phyloP scores from a whole-genome alignment of 2,329 filamentous ascomycete genomes.

The Tolypocladium ovalisporum region DNA sequence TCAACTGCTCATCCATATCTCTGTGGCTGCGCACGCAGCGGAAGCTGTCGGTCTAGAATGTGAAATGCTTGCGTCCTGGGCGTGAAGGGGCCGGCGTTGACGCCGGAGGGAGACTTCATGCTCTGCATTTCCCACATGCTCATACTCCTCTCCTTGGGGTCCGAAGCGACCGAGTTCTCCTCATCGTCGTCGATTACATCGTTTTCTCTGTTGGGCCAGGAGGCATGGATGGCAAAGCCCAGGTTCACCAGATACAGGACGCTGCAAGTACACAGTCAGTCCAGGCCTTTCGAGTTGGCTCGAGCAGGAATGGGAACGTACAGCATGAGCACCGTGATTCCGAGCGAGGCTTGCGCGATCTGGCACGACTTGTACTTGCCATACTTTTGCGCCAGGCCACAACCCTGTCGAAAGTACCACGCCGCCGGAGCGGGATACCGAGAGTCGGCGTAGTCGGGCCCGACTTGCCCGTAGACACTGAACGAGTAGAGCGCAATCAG shows the following conservation, averaged over 20 bases:
- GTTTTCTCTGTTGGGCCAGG: constrained; percentile 45
- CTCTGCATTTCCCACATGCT: constrained; percentile 48
- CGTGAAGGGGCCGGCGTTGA: constrained; percentile 39
- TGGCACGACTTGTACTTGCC: constrained; percentile 48
- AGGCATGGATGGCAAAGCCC: constrained; percentile 45
- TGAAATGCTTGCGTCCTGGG: constrained; percentile 60
- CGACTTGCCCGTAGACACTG: constrained; percentile 60
- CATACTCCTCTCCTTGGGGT: constrained; percentile 30
- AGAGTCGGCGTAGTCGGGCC: constrained; percentile 60
- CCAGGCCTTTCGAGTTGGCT: not conserved
- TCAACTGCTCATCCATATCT: not conserved
- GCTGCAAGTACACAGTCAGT: constrained; percentile 23
- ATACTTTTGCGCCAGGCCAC: constrained; percentile 45
- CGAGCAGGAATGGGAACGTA: constrained; percentile 29
- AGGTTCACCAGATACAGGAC: constrained; percentile 49
- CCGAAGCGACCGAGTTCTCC: constrained; percentile 23
- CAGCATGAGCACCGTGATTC: constrained; percentile 55
- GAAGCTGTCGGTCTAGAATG: constrained; percentile 46
- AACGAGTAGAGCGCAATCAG: constrained; percentile 53
- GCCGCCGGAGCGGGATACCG: constrained; percentile 49
- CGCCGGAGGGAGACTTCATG: constrained; percentile 26
- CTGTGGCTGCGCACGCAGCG: constrained; percentile 28
- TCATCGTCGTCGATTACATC: constrained; percentile 33
- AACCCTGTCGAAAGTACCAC: constrained; percentile 68
- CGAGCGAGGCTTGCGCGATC: constrained; percentile 58